Base-by-base conservation (phyloP, 208 protist genomes). In the Crithidia thermophila region DNA sequence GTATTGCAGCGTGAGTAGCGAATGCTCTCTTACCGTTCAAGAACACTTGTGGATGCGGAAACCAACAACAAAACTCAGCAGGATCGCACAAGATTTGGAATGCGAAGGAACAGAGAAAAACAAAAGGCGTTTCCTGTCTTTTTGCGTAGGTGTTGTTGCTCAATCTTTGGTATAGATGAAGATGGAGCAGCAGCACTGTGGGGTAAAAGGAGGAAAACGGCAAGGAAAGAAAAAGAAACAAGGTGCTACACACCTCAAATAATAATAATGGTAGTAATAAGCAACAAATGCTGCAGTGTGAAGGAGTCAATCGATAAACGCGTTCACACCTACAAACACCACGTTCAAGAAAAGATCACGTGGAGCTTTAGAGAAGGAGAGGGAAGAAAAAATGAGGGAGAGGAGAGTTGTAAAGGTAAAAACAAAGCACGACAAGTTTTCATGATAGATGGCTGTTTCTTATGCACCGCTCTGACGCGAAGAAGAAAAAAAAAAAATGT, bases 341-440 rank as follows among this genome's bases (percentile, higher is more conserved):
- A 51, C 23, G 21, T 31, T 31, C 31, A 43, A 30, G 3, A 57
- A 63, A 31, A 16, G 5, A n/a, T n/a, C n/a, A n/a, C n/a, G n/a
- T n/a, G n/a, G n/a, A n/a, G n/a, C n/a, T n/a, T n/a, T 8, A 64
- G 21, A 63, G 51, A 63, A 14, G 23, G 13, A 59, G 40, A 63
- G 25, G 61, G 13, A 46, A 58, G 36, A 46, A 64, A 43, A 50
- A 52, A 62, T 27, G 67, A 51, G 1, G 58, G 55, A 21, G 34
- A 57, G 11, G 27, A 56, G 50, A 25, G 4, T 50, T 27, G 4
- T 13, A 59, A 37, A 60, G 8, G 34, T 20, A 61, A 58, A 51
- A 13, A 52, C 1, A 52, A 49, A 36, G 25, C 4, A 27, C 13
- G 18, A 45, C 13, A 67, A 57, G 4, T 21, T 6, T 18, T n/a